Evolutionary conservation across 2,329 filamentous ascomycete species (phyloP).

Genomic region (Pseudocercospora pini-densiflorae): DNA sequence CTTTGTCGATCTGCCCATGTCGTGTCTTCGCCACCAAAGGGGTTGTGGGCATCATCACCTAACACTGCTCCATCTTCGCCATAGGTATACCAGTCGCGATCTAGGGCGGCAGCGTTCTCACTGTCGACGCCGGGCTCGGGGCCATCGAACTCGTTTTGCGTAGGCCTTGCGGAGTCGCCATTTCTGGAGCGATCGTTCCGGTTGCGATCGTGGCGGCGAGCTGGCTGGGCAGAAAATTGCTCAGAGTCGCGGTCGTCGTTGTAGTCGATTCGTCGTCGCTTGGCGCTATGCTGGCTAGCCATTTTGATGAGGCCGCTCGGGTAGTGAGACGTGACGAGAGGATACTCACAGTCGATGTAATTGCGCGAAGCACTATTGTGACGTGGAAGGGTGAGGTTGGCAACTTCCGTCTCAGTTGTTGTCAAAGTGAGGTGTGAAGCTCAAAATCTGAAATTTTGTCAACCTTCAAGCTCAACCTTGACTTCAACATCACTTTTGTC

Average conservation of each 20-base stretch:
- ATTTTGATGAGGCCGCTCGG: slow-evolving; percentile 22
- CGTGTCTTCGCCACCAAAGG: slow-evolving; percentile 73
- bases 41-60: slow-evolving; percentile 91
- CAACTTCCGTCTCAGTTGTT: not conserved
- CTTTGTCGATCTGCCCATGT: slow-evolving; percentile 75
- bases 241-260: slow-evolving; percentile 56
- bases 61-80: slow-evolving; percentile 84
- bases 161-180: slow-evolving; percentile 47
- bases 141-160: slow-evolving; percentile 61
- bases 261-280: slow-evolving; percentile 28
- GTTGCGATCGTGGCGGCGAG: slow-evolving; percentile 41
- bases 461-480: too few relatives aligned
- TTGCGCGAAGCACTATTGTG: not conserved
- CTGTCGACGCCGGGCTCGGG: slow-evolving; percentile 64
- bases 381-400: not conserved
- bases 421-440: not conserved
- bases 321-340: not conserved
- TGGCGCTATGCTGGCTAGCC: slow-evolving; percentile 29
- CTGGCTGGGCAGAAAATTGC: slow-evolving; percentile 56
- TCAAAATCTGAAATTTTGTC: too few relatives aligned
- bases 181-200: slow-evolving; percentile 29
- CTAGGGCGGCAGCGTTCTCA: slow-evolving; percentile 74
- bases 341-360: slow-evolving; percentile 13
- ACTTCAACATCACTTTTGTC: too few relatives aligned
- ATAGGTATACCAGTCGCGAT: slow-evolving; percentile 91